Base-by-base conservation (phyloP, 257 asterid species). In the Nicotiana otophora region DNA sequence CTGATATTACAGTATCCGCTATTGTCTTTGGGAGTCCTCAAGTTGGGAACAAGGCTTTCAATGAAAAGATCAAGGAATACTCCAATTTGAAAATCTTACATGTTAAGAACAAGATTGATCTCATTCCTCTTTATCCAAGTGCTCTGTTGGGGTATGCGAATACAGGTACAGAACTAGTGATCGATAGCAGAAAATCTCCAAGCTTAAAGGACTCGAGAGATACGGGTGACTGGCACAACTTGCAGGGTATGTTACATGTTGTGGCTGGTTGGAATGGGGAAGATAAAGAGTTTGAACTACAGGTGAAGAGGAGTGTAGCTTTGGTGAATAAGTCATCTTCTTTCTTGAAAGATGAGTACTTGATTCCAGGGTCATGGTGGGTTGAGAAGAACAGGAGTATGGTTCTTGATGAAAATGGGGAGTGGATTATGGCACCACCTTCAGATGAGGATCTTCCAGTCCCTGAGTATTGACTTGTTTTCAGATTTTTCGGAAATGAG, bases 341-440 rank as follows among this genome's bases (percentile, higher is more conserved):
- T 5, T 84, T 88, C 84, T 82, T 95, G 90, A 94, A 90, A 17
- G 97, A 95, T 12, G 98, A 95, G 82, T 91, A 70, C 79, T 58
- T 95, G 91, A 84, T 92, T 86, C 99, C 99, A 0, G 94, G 92
- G 7, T 90, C 96, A 4, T 95, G 98, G 99, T 95, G 99, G 98
- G 19, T 92, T 53, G 99, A 95, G 93, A 95, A 90, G 95, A 95
- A 95, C 26, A 94, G 39, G 80, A 97, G 99, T 55, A 15, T 95
- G 91, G 78, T 89, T 57, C 58, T 60, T 6, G 93, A 89, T 72
- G 89, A 89, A 20, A 81, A 84, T 34, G 97, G 95, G 3, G 96
- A 94, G 12, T 94, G 97, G 99, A 34, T 88, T 87, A 61, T 92
- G 90, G 89, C 89, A 7, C 86, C 94, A 30, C 91, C 92, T 33